phyloP scores from a whole-genome alignment of 2,329 filamentous ascomycete species.

The Colletotrichum shisoi region DNA sequence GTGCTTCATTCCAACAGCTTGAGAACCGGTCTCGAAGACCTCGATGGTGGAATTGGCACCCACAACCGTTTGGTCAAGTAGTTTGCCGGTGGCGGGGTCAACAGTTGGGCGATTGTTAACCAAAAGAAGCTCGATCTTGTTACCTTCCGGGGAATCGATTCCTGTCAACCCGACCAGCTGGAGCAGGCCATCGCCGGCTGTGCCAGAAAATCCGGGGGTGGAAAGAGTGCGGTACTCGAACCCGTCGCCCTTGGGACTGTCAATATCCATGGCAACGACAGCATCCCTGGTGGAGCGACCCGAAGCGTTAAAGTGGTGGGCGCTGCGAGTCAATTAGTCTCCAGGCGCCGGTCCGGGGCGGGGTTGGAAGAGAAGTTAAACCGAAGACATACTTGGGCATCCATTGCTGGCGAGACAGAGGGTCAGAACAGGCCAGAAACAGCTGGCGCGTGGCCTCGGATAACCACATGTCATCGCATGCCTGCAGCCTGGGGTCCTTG shows the following conservation, averaged over 20 bases:
- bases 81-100: conserved; percentile 40
- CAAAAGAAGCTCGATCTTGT: conserved; percentile 41
- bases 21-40: conserved; percentile 47
- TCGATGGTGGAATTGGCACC: conserved; percentile 64
- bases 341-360: background rate
- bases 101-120: conserved; percentile 44
- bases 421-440: conserved; percentile 46
- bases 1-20: conserved; percentile 41
- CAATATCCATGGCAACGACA: conserved; percentile 47
- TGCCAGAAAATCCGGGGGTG: conserved; percentile 45
- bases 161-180: conserved; percentile 47
- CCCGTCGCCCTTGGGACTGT: conserved; percentile 41
- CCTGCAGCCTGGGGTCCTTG: conserved; percentile 42
- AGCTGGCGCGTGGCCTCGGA: conserved; percentile 45
- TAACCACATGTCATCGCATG: conserved; percentile 49
- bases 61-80: conserved; percentile 72
- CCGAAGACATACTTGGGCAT: conserved; percentile 42
- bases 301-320: conserved; percentile 42
- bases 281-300: conserved; percentile 46
- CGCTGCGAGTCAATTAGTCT: conserved; percentile 20
- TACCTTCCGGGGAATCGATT: conserved; percentile 41
- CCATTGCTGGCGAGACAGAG: conserved; percentile 40
- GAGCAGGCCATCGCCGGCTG: conserved; percentile 46
- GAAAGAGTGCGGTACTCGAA: conserved; percentile 43
- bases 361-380: background rate